Evolutionary conservation across 164 flowering plant species (phyloP).

Genomic region (Magnolia kwangsiensis): DNA sequence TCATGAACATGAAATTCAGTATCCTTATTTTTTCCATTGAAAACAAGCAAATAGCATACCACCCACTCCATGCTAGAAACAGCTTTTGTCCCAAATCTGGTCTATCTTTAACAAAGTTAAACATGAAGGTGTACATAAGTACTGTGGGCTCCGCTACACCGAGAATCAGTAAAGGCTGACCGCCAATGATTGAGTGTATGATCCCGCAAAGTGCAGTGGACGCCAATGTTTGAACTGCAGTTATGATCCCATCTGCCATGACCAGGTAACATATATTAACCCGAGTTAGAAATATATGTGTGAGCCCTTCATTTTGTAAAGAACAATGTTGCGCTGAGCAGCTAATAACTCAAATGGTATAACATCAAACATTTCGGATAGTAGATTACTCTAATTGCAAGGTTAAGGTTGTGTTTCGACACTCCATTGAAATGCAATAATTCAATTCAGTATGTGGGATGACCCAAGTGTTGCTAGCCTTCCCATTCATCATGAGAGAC

Average conservation of each 20-base stretch:
- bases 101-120: conserved; percentile 77
- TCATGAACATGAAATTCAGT: not conserved
- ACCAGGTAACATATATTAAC: not conserved
- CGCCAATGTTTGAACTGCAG: conserved; percentile 95
- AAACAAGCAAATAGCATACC: conserved; percentile 45
- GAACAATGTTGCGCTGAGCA: not conserved
- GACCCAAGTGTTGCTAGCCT: not conserved
- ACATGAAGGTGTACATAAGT: conserved; percentile 97
- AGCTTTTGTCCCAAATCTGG: conserved; percentile 75
- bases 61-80: conserved; percentile 93
- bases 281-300: not conserved
- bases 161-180: conserved; percentile 89
- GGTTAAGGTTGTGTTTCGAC: not conserved
- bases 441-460: not conserved
- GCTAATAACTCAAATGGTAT: not conserved
- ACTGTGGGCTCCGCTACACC: conserved; percentile 99
- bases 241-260: conserved; percentile 77
- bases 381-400: not conserved
- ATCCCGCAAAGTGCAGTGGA: conserved; percentile 94
- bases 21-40: not conserved
- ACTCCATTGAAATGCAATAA: not conserved
- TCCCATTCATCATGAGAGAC: not conserved
- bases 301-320: conserved; percentile 48
- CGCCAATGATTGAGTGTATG: conserved; percentile 90
- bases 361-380: not conserved